Base-by-base conservation (phyloP, 371 early-diverging fungal species). In the Lichtheimia ramosa region DNA sequence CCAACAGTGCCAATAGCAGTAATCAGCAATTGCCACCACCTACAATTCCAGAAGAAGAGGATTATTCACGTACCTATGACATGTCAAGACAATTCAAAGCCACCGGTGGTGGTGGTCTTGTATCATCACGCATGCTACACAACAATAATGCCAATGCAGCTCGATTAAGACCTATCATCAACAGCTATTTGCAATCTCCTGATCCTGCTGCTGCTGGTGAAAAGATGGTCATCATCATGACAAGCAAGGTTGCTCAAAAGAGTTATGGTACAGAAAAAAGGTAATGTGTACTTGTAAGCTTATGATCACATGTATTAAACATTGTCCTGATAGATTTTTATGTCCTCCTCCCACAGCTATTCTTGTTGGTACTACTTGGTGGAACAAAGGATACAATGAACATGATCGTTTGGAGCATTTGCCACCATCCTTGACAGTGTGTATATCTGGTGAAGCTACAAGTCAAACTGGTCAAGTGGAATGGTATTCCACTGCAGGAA, bases 211-310 rank as follows among this genome's bases (percentile, higher is more conserved):
- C 88, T 43, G 81, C 86, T 0, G 89, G 89, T 43, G 87, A 89
- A 73, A 84, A 85, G 64, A 84, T 88, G 5, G 81, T 89, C 0
- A 77, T 89, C 74, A 82, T 92, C 21, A 63, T 90, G 53, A 90
- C 92, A 10, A 87, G 90, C 46, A 88, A 89, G 58, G 92, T 92
- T 5, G 92, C 90, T 10, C 92, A 92, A 71, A 92, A 92, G 63
- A 89, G 89, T 23, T 92, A 92, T 57, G 92, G 92, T 13, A 89
- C 91, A 18, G 92, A 92, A 66, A 92, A 92, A 70, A 85, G 92
- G 70, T 75, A 71, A 16, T 57, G 48, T 15, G 25, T 46, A 3
- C 25, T 24, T 18, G n/a, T 23, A 21, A n/a, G n/a, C n/a, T n/a
- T n/a, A n/a, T n/a, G n/a, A n/a, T n/a, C n/a, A n/a, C n/a, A n/a